Base-by-base conservation (phyloP, 83 land plant species). In the Diphasiastrum complanatum region DNA sequence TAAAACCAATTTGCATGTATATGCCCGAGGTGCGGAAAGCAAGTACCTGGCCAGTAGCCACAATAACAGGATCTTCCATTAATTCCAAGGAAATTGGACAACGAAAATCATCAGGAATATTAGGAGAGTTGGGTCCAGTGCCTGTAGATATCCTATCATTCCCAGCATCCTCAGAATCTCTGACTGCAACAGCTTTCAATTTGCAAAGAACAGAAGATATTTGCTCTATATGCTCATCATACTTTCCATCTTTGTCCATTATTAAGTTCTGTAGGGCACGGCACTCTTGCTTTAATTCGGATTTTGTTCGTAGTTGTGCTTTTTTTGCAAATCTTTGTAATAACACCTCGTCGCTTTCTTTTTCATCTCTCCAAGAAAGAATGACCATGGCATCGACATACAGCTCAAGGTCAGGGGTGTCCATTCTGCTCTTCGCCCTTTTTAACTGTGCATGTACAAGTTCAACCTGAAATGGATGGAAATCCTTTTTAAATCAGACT, bases 1-100 rank as follows among this genome's bases (percentile, higher is more conserved):
- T n/a, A n/a, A n/a, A n/a, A n/a, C n/a, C n/a, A n/a, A n/a, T n/a
- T n/a, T n/a, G n/a, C n/a, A n/a, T n/a, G n/a, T n/a, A n/a, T n/a
- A n/a, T n/a, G n/a, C n/a, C n/a, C n/a, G n/a, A n/a, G n/a, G n/a
- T n/a, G n/a, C n/a, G n/a, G n/a, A n/a, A n/a, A n/a, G n/a, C n/a
- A n/a, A n/a, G n/a, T 38, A 41, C 45, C 45, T 41, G 45, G 12
- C 45, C 45, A 41, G 45, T 41, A 41, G 45, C 45, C n/a, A 41
- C 45, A 41, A 41, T 41, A 41, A 41, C 45, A 41, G 45, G 45
- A 41, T n/a, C n/a, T n/a, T n/a, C n/a, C n/a, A n/a, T n/a, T n/a
- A n/a, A n/a, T n/a, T n/a, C n/a, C n/a, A n/a, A n/a, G n/a, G n/a
- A n/a, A n/a, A n/a, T n/a, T n/a, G n/a, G n/a, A n/a, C n/a, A n/a